Base-by-base conservation (phyloP, 1,139 yeast genomes). In the Yamadazyma diddensiae region DNA sequence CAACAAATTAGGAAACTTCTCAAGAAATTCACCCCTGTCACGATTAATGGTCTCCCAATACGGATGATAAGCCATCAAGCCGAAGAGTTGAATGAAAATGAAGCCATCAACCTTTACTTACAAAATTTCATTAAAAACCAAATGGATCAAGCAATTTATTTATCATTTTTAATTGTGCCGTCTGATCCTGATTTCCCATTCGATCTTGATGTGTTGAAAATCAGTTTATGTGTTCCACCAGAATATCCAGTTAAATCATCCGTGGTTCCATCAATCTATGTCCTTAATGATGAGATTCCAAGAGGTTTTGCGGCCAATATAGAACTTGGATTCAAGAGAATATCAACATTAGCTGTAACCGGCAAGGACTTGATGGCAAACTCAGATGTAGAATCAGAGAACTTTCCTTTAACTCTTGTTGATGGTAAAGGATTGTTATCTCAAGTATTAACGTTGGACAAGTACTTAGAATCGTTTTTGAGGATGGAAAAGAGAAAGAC, bases 181-280 rank as follows among this genome's bases (percentile, higher is more conserved):
- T 67, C 82, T 0, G 92, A 82, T 50, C 90, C 90, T 0, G 85
- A 82, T 25, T 83, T 83, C 49, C 84, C 90, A 0, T 82, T 69
- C 49, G 86, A 79, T 37, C 54, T 83, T 19, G 70, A 68, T 6
- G 46, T 52, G 13, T 60, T 83, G 35, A 65, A 71, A 31, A 47
- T 82, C 21, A 70, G 74, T 33, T 53, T 83, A 29, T 58, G 67
- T 30, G 61, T 83, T 4, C 88, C 92, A 0, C 46, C 52, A 2
- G 58, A 57, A 18, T 82, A 80, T 46, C 90, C 90, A 0, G 46
- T 55, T 24, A 53, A 52, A 17, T 48, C 46, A 12, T n/a, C n/a
- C n/a, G 52, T 47, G n/a, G 39, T 44, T 15, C 79, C 81, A 1
- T 54, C 69, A 4, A 61, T 77, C 2, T 59, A 62, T 29, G 82